A percentile compares a stretch with the other conserved stretches of the same genome.
phyloP scores from a whole-genome alignment of 1,284 basidiomycete species.

The Ceratobasidium sp. region DNA sequence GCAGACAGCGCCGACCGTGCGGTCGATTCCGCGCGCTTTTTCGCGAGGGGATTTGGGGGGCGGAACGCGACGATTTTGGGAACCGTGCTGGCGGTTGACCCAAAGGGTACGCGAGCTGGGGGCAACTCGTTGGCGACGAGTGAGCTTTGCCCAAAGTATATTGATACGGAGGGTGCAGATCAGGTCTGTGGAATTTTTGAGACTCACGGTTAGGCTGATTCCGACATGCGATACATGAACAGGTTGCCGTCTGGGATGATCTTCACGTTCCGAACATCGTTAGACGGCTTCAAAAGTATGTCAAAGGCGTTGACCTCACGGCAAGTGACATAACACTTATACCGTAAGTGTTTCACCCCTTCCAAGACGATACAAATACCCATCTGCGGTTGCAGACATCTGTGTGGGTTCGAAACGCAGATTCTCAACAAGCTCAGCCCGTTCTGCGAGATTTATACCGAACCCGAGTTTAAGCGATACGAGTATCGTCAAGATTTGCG shows the following conservation, averaged over 20 bases:
- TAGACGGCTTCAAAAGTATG: conserved; percentile 24
- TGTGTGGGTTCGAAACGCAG: conserved; percentile 37
- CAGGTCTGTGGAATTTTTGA: background rate
- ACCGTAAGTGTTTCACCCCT: background rate
- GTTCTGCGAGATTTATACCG: conserved; percentile 34
- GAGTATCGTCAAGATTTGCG: conserved; percentile 40
- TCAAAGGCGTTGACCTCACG: conserved; percentile 30
- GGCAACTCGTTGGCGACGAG: conserved; percentile 34
- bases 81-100: conserved; percentile 11
- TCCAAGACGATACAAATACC: background rate
- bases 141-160: conserved; percentile 34
- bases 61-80: conserved; percentile 19
- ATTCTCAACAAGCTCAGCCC: conserved; percentile 30
- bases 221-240: background rate
- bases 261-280: conserved; percentile 30
- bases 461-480: conserved; percentile 37
- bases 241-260: conserved; percentile 34
- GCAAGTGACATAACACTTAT: conserved; percentile 29
- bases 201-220: no score
- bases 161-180: conserved; percentile 31
- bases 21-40: conserved; percentile 31
- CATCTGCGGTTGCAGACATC: background rate
- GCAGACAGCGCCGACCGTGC: conserved; percentile 25
- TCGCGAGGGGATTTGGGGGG: conserved; percentile 39
- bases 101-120: conserved; percentile 27